These are phyloP conservation scores for Umbelopsis ramanniana DNA, from an alignment of 192 early-diverging fungal species.

Conservation along the genomic window DNA sequence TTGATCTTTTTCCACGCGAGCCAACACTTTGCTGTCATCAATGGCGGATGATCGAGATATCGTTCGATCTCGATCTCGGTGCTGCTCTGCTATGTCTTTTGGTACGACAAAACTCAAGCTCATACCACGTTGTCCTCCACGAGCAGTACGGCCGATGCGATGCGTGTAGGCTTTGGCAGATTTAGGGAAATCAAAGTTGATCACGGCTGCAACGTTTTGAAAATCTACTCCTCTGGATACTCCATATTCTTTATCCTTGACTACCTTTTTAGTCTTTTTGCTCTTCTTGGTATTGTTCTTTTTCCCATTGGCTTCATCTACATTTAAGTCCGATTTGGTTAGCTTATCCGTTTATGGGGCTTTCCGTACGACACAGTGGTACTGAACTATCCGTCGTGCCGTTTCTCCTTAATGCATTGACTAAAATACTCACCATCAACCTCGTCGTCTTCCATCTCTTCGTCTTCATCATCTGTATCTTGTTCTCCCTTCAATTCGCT, in stretches of 20 bases:
- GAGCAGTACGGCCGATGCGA: slow-evolving; percentile 93
- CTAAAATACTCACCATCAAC: slow-evolving; percentile 12
- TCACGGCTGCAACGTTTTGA: slow-evolving; percentile 86
- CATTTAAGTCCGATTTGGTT: too few species aligned
- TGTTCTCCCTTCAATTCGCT: slow-evolving; percentile 69
- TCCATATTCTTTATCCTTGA: slow-evolving; percentile 88
- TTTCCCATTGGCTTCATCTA: slow-evolving; percentile 21
- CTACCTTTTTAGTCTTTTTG: slow-evolving; percentile 51
- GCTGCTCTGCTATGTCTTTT: slow-evolving; percentile 43
- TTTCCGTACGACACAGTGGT: too few species aligned
- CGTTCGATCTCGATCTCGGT: slow-evolving; percentile 33
- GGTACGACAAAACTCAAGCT: slow-evolving; percentile 83
- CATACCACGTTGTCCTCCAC: slow-evolving; percentile 89
- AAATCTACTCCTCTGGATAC: slow-evolving; percentile 98
- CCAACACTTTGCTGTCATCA: slow-evolving; percentile 73
- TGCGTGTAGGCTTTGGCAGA: slow-evolving; percentile 89
- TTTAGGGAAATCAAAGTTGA: slow-evolving; percentile 97
- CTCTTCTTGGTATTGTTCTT: slow-evolving; percentile 45
- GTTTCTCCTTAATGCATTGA: too few species aligned
- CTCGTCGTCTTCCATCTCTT: slow-evolving; percentile 46
- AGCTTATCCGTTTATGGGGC: too few species aligned
- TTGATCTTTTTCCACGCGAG: slow-evolving; percentile 77
- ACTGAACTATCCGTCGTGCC: too few species aligned
- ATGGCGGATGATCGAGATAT: slow-evolving; percentile 33
- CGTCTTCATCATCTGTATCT: slow-evolving; percentile 63